Base-by-base conservation (phyloP, 140 eudicot species). In the Oenanthe javanica region DNA sequence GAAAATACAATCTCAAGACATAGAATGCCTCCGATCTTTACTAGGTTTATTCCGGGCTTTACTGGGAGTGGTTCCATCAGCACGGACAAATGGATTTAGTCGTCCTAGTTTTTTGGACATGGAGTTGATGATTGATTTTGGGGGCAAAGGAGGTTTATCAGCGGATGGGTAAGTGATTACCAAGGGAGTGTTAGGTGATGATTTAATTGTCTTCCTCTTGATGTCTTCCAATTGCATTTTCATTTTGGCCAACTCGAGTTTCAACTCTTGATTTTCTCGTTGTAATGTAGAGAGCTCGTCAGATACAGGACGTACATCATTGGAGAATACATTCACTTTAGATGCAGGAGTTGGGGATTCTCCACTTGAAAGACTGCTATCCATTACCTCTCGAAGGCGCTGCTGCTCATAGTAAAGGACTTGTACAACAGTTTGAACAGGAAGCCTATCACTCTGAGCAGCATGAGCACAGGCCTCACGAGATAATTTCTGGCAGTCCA, bases 261-360 rank as follows among this genome's bases (percentile, higher is more conserved):
- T 92, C 42, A 95, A 90, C 75, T 92, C 97, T 83, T 93, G 96
- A 77, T 95, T 95, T 87, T 92, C 99, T 76, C 80, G 81, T 74
- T 84, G 78, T 81, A 95, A 83, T n/a, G 77, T 79, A 4, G 87
- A 79, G 70, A 92, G 77, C 81, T 92, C 96, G 23, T 85, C 83
- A 1, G 84, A 18, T 15, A 78, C 76, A 6, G 92, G 73, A 72
- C 77, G 82, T 73, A 77, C 46, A 16, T 79, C 81, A 3, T 50
- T 66, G 23, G 87, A 40, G 49, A 9, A 40, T 40, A 42, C 45
- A 57, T 48, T 80, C 9, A 74, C 49, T 25, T 52, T 87, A 79
- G 77, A 46, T 23, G 85, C 73, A 47, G 72, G 81, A 59, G 85
- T 48, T 23, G 87, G 83, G 64, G 89, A 83, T 31, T 87, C 87